Percentiles rank a stretch among this genome's conserved stretches.
Evolutionary conservation across 257 asterid genomes (phyloP).

Genomic region (Solanum raphanifolium): DNA sequence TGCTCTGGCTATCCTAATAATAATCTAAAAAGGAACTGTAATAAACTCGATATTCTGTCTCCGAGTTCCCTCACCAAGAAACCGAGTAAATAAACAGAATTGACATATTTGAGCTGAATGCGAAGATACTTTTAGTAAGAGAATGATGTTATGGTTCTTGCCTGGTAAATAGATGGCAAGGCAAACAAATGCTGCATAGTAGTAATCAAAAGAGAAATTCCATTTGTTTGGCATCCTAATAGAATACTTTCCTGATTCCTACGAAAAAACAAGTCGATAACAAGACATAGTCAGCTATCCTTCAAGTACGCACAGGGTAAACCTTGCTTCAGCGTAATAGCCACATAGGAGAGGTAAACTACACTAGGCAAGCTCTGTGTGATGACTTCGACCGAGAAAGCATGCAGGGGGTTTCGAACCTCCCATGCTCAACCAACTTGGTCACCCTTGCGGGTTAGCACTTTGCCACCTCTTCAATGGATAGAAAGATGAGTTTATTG

Average conservation of each 20-base stretch:
- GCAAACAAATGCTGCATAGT: slow-evolving; percentile 34
- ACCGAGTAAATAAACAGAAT: background rate
- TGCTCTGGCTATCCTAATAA: background rate
- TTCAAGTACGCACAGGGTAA: background rate
- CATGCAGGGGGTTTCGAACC: background rate
- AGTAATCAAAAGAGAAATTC: slow-evolving; percentile 7
- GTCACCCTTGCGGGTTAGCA: background rate
- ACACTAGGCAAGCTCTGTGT: background rate
- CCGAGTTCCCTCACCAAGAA: background rate
- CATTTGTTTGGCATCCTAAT: background rate
- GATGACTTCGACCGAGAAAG: background rate
- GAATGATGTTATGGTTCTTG: background rate
- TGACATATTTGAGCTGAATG: background rate
- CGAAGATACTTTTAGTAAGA: background rate
- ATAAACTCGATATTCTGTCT: background rate
- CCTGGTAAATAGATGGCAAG: slow-evolving; percentile 71
- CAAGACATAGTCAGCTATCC: background rate
- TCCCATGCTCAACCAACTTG: background rate
- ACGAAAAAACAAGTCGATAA: background rate
- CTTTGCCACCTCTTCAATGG: background rate
- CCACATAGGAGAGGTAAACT: background rate
- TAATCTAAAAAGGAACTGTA: background rate
- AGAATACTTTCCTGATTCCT: background rate
- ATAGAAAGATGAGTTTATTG: background rate
- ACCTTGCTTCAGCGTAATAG: background rate